phyloP scores from a whole-genome alignment of 2,329 filamentous ascomycete genomes.

The Parasarocladium wereldwijsianum region DNA sequence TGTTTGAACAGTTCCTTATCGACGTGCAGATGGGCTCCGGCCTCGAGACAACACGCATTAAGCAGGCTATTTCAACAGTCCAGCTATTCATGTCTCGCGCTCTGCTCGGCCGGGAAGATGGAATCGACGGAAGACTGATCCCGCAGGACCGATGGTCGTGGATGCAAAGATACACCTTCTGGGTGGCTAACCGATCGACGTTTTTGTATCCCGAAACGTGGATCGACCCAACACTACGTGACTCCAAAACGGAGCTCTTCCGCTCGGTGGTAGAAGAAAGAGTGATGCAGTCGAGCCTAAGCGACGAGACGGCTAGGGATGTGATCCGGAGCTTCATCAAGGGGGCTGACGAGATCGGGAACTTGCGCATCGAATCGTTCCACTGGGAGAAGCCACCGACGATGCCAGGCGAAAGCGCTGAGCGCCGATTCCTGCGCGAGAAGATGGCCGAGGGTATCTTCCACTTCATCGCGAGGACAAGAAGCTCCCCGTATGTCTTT shows the following conservation, averaged over 20 bases:
- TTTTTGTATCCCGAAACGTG: constrained; percentile 6
- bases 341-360: too few species aligned
- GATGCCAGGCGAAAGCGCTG: too few species aligned
- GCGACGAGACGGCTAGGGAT: too few species aligned
- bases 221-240: constrained; percentile 5
- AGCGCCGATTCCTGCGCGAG: too few species aligned
- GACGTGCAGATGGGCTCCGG: constrained; percentile 7
- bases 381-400: too few species aligned
- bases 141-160: constrained; percentile 2
- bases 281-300: constrained; percentile 2
- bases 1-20: constrained; percentile 7
- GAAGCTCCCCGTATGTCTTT: background rate
- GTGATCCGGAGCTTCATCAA: too few species aligned
- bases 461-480: background rate
- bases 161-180: constrained; percentile 3
- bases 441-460: too few species aligned
- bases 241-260: constrained; percentile 4
- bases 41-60: constrained; percentile 7
- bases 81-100: constrained; percentile 8
- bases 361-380: too few species aligned
- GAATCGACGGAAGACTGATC: background rate
- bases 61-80: constrained; percentile 7
- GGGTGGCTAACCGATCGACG: constrained; percentile 6
- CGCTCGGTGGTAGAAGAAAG: constrained; percentile 2
- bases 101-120: constrained; percentile 6